Evolutionary conservation across 805 yeast genomes (phyloP).

Genomic region (Priceomyces melissophilus): DNA sequence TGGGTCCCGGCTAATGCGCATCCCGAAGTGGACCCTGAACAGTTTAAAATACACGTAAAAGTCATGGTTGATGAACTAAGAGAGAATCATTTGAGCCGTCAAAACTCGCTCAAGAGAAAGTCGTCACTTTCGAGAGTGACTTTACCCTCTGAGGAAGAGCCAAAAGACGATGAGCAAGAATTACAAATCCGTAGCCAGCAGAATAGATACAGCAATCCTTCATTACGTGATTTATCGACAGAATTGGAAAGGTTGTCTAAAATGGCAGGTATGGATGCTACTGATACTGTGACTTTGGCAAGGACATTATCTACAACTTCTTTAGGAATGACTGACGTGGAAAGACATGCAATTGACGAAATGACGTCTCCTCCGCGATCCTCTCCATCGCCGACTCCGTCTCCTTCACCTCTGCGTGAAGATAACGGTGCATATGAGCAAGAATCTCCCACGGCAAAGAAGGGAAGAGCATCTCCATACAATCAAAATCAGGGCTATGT

Average conservation of each 20-base stretch:
- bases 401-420: not conserved
- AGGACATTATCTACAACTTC: slow-evolving; percentile 72
- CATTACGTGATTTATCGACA: slow-evolving; percentile 65
- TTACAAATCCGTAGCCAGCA: slow-evolving; percentile 3
- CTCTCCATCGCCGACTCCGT: slow-evolving; percentile 5
- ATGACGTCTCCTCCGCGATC: slow-evolving; percentile 21
- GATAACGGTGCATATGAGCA: slow-evolving; percentile 4
- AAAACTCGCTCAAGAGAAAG: slow-evolving; percentile 22
- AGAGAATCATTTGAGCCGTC: slow-evolving; percentile 31
- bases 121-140: slow-evolving; percentile 17
- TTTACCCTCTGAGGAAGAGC: not conserved
- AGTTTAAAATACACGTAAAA: slow-evolving; percentile 66
- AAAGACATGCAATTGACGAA: slow-evolving; percentile 40
- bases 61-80: slow-evolving; percentile 51
- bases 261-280: slow-evolving; percentile 72
- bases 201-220: slow-evolving; percentile 46
- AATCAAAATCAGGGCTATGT: not conserved
- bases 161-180: not conserved
- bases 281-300: slow-evolving; percentile 81
- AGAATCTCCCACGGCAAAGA: slow-evolving; percentile 8
- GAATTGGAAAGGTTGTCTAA: slow-evolving; percentile 74
- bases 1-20: slow-evolving; percentile 98
- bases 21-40: slow-evolving; percentile 93
- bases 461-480: not conserved
- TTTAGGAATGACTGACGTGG: slow-evolving; percentile 54